phyloP scores from a whole-genome alignment of 352 stramenopile genomes.

The Pythium phragmitis region DNA sequence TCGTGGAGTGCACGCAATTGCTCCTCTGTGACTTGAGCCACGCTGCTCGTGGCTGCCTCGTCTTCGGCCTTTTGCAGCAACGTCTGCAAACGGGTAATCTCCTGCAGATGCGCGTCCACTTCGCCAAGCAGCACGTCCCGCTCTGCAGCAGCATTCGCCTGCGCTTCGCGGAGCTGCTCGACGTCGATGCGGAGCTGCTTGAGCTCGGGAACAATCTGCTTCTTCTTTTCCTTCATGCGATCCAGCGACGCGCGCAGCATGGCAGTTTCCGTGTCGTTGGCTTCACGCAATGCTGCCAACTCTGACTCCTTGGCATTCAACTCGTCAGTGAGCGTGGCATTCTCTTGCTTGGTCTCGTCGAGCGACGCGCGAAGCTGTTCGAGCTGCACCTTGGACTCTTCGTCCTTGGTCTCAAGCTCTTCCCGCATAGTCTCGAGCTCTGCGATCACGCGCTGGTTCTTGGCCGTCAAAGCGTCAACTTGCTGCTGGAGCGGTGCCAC shows the following conservation, averaged over 20 bases:
- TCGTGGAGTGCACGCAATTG: constrained; percentile 40
- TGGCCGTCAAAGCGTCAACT: constrained; percentile 57
- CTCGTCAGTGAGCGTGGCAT: constrained; percentile 30
- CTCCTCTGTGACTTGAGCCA: constrained; percentile 33
- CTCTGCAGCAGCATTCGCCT: constrained; percentile 19
- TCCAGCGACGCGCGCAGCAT: constrained; percentile 31
- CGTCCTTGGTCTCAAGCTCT: constrained; percentile 47
- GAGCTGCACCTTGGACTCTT: constrained; percentile 28
- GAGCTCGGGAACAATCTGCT: constrained; percentile 30
- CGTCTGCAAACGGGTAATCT: constrained; percentile 32
- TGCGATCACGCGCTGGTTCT: constrained; percentile 54
- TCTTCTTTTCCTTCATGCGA: constrained; percentile 35
- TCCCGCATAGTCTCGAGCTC: constrained; percentile 51
- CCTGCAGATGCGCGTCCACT: constrained; percentile 32
- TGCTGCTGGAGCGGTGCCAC: constrained; percentile 42
- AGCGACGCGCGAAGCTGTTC: constrained; percentile 39
- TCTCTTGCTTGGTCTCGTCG: constrained; percentile 37
- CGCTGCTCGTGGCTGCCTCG: constrained; percentile 30
- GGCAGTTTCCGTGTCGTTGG: constrained; percentile 31
- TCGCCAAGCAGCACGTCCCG: constrained; percentile 26
- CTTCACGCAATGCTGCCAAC: constrained; percentile 30
- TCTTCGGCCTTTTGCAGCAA: constrained; percentile 43
- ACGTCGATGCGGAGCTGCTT: constrained; percentile 34
- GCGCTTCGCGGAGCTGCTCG: constrained; percentile 25
- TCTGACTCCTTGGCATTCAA: constrained; percentile 42